phyloP scores from a whole-genome alignment of 768 basidiomycete genomes.

The Lentinus brumalis region DNA sequence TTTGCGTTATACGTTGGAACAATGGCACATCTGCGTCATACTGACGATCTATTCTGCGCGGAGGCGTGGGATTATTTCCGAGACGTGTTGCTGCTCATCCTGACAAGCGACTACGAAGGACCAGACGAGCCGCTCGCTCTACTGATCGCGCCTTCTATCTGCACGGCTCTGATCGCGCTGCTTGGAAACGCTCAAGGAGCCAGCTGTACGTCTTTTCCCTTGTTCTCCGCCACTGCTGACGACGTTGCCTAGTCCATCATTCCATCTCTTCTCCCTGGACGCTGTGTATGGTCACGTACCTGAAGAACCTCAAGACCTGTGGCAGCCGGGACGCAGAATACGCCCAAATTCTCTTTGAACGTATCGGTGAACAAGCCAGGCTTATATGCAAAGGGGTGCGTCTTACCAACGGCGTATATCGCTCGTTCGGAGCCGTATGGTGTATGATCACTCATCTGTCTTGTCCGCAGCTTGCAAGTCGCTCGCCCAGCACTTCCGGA shows the following conservation, averaged over 20 bases:
- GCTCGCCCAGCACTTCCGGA: neutral
- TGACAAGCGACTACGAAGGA: slow-evolving; percentile 45
- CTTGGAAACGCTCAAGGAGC: slow-evolving; percentile 17
- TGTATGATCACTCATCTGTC: neutral
- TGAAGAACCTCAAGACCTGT: slow-evolving; percentile 26
- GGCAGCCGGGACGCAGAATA: neutral
- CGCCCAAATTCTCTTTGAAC: slow-evolving; percentile 26
- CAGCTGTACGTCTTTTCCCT: slow-evolving; percentile 11
- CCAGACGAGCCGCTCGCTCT: slow-evolving; percentile 55
- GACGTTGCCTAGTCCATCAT: slow-evolving; percentile 15
- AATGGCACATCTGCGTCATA: slow-evolving; percentile 17
- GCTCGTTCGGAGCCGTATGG: neutral
- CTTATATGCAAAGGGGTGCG: neutral
- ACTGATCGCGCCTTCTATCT: slow-evolving; percentile 51
- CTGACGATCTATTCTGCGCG: slow-evolving; percentile 33
- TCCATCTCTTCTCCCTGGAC: slow-evolving; percentile 52
- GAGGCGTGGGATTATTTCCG: slow-evolving; percentile 61
- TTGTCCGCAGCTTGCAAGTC: neutral
- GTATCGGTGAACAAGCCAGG: neutral
- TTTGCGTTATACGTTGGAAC: slow-evolving; percentile 47
- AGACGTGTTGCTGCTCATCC: slow-evolving; percentile 49
- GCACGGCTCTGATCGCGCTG: slow-evolving; percentile 47
- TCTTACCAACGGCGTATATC: neutral
- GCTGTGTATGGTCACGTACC: slow-evolving; percentile 40
- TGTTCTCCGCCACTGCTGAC: neutral